Conservation (phyloP, 208 protist genomes). For the Wallacemonas sp. region DNA sequence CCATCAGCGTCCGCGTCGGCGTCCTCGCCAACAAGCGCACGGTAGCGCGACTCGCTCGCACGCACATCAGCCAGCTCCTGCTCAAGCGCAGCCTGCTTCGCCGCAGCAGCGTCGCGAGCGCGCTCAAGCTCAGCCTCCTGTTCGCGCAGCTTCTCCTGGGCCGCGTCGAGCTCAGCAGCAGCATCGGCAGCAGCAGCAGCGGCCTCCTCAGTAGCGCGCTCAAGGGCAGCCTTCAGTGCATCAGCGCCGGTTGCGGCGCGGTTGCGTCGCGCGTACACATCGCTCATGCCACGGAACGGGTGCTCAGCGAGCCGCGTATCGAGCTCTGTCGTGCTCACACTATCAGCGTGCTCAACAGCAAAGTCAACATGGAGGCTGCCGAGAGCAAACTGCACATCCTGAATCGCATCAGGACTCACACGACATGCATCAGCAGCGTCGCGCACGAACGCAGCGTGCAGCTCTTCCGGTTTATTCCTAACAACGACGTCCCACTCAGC, state of each 20-base stretch:
- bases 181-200: too few relatives aligned
- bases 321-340: conserved; percentile 19
- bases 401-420: conserved; percentile 13
- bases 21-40: conserved; percentile 18
- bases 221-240: conserved; percentile 10
- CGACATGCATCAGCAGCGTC: conserved; percentile 28
- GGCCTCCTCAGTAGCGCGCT: conserved; percentile 11
- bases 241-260: conserved; percentile 19
- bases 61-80: conserved; percentile 11
- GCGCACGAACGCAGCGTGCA: conserved; percentile 20
- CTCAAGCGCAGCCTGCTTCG: conserved; percentile 15
- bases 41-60: conserved; percentile 16
- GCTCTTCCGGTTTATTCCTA: conserved; percentile 19
- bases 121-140: conserved; percentile 13
- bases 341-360: conserved; percentile 18
- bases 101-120: neutral
- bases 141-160: neutral
- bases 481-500: conserved; percentile 25
- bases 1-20: neutral
- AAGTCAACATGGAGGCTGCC: conserved; percentile 24
- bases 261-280: conserved; percentile 23
- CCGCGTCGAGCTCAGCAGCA: neutral
- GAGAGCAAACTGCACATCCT: conserved; percentile 14
- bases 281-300: conserved; percentile 25
- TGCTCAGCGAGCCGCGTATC: conserved; percentile 18